Conservation (phyloP, 2,329 filamentous ascomycete genomes). For the Colletotrichum plurivorum region DNA sequence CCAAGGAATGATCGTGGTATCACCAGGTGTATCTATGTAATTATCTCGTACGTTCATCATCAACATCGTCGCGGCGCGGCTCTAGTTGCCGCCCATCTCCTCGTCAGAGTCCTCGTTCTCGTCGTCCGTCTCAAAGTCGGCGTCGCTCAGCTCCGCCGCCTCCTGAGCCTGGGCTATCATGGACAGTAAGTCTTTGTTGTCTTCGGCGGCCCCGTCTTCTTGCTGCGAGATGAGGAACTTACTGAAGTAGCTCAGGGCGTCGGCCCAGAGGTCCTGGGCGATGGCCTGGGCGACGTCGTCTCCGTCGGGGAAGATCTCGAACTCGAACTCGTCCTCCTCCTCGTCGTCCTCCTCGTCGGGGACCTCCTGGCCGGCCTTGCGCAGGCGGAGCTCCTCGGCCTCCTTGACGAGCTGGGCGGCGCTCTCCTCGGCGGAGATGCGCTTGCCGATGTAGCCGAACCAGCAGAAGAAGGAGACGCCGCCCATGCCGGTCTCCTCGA, state of each 20-base stretch:
- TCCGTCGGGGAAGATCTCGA: slow-evolving; percentile 90
- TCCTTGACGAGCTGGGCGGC: slow-evolving; percentile 72
- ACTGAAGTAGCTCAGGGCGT: slow-evolving; percentile 94
- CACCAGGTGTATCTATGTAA: slow-evolving; percentile 25
- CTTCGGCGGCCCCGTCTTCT: background rate
- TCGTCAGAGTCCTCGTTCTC: slow-evolving; percentile 62
- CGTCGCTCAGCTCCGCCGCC: slow-evolving; percentile 75
- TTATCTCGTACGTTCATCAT: background rate
- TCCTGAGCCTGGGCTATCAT: slow-evolving; percentile 78
- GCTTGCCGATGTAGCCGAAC: slow-evolving; percentile 84
- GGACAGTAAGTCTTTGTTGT: slow-evolving; percentile 36
- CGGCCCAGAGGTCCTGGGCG: slow-evolving; percentile 90
- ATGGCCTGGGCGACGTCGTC: slow-evolving; percentile 86
- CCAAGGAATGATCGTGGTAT: slow-evolving; percentile 33
- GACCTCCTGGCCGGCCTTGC: slow-evolving; percentile 65
- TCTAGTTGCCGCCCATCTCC: slow-evolving; percentile 55
- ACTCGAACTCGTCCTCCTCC: slow-evolving; percentile 74
- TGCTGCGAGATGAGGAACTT: slow-evolving; percentile 55
- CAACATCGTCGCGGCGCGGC: background rate
- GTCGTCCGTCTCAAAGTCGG: slow-evolving; percentile 77
- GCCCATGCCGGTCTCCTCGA: slow-evolving; percentile 72
- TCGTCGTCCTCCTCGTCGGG: slow-evolving; percentile 69
- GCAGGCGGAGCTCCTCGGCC: slow-evolving; percentile 66
- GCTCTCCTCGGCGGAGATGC: slow-evolving; percentile 81
- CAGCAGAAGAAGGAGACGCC: slow-evolving; percentile 88